Evolutionary conservation across 1,139 yeast genomes (phyloP), one percentile per base, ranked within the genome.

Genomic region (Geotrichum fermentans): DNA sequence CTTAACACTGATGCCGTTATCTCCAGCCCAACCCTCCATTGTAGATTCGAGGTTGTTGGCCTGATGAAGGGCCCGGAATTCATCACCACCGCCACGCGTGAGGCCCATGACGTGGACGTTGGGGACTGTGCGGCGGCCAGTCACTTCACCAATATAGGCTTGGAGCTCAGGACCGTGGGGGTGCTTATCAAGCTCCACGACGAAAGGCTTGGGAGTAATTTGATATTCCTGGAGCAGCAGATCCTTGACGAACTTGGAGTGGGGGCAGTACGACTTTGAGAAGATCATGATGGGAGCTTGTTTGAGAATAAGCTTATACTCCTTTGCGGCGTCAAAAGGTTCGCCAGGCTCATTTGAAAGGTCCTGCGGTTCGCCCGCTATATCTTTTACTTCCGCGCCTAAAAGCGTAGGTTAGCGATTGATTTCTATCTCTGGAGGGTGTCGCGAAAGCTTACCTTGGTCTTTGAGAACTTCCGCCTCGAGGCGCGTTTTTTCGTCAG

Each of bases 81-180:
- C 97, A 65, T 89, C 97, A 48, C 80, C 78, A 53, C 98, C 98
- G 56, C 98, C 98, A 57, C 90, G 79, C 69, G 88, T 94, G 64
- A 83, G 73, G 52, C 95, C 95, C 51, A 75, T 81, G 61, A 92
- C 87, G 69, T 84, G 85, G 56, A 92, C 80, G 67, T 87, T 92
- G 54, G 98, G 98, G 51, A 92, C 98, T 26, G 97, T 89, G 60
- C 78, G 75, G 68, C 94, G 96, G 53, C 96, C 96, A 30, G 95
- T 85, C 55, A 86, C 69, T 60, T 80, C 79, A 45, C 68, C 71
- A 58, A 92, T 74, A 54, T 95, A 94, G 41, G 75, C 82, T 70
- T 90, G 97, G 57, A 90, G 78, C 36, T 79, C 86, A 7, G 66
- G 61, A 42, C 89, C 90, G 53, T 82, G 76, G 44, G 76, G 74